A percentile compares a stretch with the other conserved stretches of the same genome.
These are phyloP conservation scores for Penicillium paneum DNA, from an alignment of 2,329 filamentous ascomycete species.

Conservation along the genomic window DNA sequence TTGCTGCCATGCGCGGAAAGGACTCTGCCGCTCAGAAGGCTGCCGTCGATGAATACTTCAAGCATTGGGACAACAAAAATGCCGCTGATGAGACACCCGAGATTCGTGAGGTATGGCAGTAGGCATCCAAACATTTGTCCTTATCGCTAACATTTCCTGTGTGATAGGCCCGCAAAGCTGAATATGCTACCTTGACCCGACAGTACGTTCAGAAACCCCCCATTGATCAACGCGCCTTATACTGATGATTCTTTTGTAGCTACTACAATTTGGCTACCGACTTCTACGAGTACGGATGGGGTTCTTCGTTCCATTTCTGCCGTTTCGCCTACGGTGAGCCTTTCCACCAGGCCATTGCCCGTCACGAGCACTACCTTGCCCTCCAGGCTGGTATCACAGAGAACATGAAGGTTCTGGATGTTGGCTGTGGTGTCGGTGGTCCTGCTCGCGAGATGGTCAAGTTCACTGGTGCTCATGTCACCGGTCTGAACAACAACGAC, in stretches of 20 bases:
- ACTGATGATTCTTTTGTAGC: slow-evolving; percentile 43
- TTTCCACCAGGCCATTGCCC: slow-evolving; percentile 87
- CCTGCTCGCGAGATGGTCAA: slow-evolving; percentile 94
- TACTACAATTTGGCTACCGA: slow-evolving; percentile 98
- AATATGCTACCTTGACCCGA: slow-evolving; percentile 90
- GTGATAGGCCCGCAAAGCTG: slow-evolving; percentile 67
- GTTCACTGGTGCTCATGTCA: slow-evolving; percentile 85
- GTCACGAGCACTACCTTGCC: slow-evolving; percentile 97
- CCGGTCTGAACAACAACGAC: slow-evolving; percentile 97
- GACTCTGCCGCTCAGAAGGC: slow-evolving; percentile 73
- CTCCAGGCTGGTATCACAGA: slow-evolving; percentile 81
- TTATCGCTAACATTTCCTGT: slow-evolving; percentile 13
- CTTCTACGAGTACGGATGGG: slow-evolving; percentile 96
- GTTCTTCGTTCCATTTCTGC: slow-evolving; percentile 95
- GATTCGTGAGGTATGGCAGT: slow-evolving; percentile 65
- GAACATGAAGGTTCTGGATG: slow-evolving; percentile 86
- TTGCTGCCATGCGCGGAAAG: slow-evolving; percentile 83
- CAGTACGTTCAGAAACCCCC: slow-evolving; percentile 61
- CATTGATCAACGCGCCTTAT: background rate
- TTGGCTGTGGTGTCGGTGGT: slow-evolving; percentile 94
- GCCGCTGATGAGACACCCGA: slow-evolving; percentile 77
- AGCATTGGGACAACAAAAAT: slow-evolving; percentile 88
- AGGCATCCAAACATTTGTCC: background rate
- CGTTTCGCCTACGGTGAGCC: slow-evolving; percentile 82
- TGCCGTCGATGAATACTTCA: slow-evolving; percentile 89